These are phyloP conservation scores for Exophiala sp. DNA, from an alignment of 2,329 filamentous ascomycete genomes.

Conservation along the genomic window DNA sequence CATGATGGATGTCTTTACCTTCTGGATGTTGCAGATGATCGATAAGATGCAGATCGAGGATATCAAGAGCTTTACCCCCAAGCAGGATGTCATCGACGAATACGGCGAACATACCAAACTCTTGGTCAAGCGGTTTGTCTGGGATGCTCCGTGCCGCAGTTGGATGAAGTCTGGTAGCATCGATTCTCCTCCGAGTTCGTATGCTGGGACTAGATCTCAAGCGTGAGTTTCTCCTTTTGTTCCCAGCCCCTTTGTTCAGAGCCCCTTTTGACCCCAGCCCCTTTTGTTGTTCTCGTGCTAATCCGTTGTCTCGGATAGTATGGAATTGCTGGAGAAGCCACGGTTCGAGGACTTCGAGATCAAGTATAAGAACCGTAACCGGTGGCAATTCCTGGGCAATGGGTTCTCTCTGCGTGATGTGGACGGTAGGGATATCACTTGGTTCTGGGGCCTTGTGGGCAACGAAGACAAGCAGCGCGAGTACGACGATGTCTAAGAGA, in stretches of 20 bases:
- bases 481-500: neutral
- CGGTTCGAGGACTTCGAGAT: neutral
- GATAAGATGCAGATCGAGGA: slow-evolving; percentile 28
- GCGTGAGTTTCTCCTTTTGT: no score
- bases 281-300: no score
- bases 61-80: slow-evolving; percentile 16
- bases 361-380: neutral
- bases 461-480: neutral
- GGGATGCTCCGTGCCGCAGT: slow-evolving; percentile 8
- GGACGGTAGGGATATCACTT: neutral
- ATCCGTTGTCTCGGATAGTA: neutral
- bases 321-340: neutral
- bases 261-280: no score
- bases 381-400: neutral
- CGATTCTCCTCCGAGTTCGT: no score
- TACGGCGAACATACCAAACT: slow-evolving; percentile 38
- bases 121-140: slow-evolving; percentile 33
- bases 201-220: no score
- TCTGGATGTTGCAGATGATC: slow-evolving; percentile 26
- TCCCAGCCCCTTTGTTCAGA: no score
- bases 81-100: slow-evolving; percentile 28
- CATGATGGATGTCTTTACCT: slow-evolving; percentile 26
- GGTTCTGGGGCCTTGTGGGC: neutral
- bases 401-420: neutral
- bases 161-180: slow-evolving; percentile 13